Conservation (phyloP, 331 rosid species). For the Saraca asoca region DNA sequence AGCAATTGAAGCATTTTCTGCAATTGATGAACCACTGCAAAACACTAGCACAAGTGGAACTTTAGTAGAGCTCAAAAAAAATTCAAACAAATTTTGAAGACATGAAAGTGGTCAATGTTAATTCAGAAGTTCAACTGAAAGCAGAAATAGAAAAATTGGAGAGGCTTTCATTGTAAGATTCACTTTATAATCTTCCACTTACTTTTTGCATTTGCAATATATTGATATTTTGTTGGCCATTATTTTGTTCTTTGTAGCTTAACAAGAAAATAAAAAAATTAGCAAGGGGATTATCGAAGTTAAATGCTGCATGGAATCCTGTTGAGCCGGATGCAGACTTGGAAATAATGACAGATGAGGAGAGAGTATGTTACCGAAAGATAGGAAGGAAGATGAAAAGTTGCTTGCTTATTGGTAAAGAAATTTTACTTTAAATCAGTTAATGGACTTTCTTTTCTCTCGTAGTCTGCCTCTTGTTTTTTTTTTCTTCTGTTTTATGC, state of each 20-base stretch:
- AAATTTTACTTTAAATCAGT: too few relatives aligned
- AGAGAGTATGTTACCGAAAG: too few relatives aligned
- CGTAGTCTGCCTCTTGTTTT: too few relatives aligned
- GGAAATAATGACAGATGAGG: too few relatives aligned
- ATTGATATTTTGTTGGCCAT: neutral
- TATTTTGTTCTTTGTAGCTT: slow-evolving; percentile 36
- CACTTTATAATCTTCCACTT: neutral
- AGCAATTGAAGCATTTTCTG: slow-evolving; percentile 33
- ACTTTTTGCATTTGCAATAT: neutral
- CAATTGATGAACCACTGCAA: slow-evolving; percentile 27
- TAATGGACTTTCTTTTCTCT: too few relatives aligned
- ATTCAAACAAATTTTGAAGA: slow-evolving; percentile 38
- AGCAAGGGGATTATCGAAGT: slow-evolving; percentile 36
- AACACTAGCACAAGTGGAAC: slow-evolving; percentile 37
- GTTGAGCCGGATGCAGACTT: too few relatives aligned
- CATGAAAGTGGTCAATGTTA: slow-evolving; percentile 10
- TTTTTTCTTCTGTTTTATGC: too few relatives aligned
- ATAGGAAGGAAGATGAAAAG: too few relatives aligned
- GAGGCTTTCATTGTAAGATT: slow-evolving; percentile 47
- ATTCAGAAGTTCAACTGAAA: slow-evolving; percentile 36
- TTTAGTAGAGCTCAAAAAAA: slow-evolving; percentile 46
- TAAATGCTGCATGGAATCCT: too few relatives aligned
- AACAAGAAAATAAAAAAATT: slow-evolving; percentile 47
- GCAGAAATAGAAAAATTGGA: slow-evolving; percentile 44
- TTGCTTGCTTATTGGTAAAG: too few relatives aligned